These are phyloP conservation scores for Penicillium egyptiacum DNA, from an alignment of 495 filamentous ascomycete genomes.

Conservation along the genomic window DNA sequence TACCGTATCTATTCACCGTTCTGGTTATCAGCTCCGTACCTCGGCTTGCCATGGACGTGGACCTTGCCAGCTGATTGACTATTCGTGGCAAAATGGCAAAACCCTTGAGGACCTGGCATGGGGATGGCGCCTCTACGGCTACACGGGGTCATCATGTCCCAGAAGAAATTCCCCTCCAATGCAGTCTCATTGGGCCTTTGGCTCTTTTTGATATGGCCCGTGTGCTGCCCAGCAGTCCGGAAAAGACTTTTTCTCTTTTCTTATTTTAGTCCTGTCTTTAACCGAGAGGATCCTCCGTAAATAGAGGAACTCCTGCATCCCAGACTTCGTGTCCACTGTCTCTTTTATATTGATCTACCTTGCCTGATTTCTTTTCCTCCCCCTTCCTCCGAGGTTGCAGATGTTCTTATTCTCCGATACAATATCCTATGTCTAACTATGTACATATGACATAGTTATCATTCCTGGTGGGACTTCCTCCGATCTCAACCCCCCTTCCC, in stretches of 20 bases:
- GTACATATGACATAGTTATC: constrained; percentile 28
- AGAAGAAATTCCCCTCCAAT: neutral
- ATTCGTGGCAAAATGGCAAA: constrained; percentile 34
- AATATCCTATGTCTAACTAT: constrained; percentile 11
- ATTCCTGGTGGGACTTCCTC: constrained; percentile 21
- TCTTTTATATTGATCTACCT: constrained; percentile 20
- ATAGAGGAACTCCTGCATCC: constrained; percentile 15
- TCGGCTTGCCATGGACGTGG: constrained; percentile 2
- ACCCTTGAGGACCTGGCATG: constrained; percentile 12
- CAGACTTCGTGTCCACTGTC: constrained; percentile 3
- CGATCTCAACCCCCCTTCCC: constrained; percentile 9
- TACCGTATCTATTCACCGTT: constrained; percentile 4
- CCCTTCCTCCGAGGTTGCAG: constrained; percentile 10
- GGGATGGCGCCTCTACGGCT: constrained; percentile 11
- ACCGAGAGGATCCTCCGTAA: constrained; percentile 7
- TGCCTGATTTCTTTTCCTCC: constrained; percentile 1
- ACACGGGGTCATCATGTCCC: constrained; percentile 15
- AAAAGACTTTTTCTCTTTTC: neutral
- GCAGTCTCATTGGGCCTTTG: constrained; percentile 7
- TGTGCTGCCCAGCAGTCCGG: constrained; percentile 17
- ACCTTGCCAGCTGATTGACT: constrained; percentile 27
- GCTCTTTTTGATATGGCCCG: constrained; percentile 19
- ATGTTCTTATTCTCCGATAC: constrained; percentile 9
- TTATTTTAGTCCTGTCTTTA: neutral
- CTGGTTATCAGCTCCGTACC: constrained; percentile 3